Conservation (phyloP, 257 asterid genomes). For the Fraxinus americana region DNA sequence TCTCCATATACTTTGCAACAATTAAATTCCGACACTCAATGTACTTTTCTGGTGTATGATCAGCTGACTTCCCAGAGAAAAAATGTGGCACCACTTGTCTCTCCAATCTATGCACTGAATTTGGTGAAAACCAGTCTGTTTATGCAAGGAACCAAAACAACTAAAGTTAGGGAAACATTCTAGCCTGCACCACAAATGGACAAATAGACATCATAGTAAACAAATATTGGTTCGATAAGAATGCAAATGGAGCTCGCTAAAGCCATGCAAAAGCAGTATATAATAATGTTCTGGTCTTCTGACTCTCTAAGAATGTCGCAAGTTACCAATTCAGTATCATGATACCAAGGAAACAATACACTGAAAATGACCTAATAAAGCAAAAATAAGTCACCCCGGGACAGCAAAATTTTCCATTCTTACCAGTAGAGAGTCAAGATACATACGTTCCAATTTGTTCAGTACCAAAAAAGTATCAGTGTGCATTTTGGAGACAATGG, state of each 20-base stretch:
- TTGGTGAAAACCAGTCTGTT: conserved; percentile 97
- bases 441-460: neutral
- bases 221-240: neutral
- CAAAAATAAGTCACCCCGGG: neutral
- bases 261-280: neutral
- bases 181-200: neutral
- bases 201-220: neutral
- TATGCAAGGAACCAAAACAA: conserved; percentile 18
- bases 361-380: neutral
- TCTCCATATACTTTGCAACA: conserved; percentile 91
- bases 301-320: no score
- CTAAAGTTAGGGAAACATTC: conserved; percentile 16
- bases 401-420: neutral
- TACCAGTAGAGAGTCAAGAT: neutral
- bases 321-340: no score
- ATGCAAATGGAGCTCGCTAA: neutral
- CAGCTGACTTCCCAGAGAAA: conserved; percentile 81
- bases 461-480: no score
- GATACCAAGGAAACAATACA: neutral
- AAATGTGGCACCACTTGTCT: conserved; percentile 99
- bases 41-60: conserved; percentile 83
- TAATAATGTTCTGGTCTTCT: neutral
- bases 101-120: conserved; percentile 90
- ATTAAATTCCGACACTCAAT: conserved; percentile 81
- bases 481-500: neutral